Base-by-base conservation (phyloP, 148 eudicot species). In the Polygonum aviculare region DNA sequence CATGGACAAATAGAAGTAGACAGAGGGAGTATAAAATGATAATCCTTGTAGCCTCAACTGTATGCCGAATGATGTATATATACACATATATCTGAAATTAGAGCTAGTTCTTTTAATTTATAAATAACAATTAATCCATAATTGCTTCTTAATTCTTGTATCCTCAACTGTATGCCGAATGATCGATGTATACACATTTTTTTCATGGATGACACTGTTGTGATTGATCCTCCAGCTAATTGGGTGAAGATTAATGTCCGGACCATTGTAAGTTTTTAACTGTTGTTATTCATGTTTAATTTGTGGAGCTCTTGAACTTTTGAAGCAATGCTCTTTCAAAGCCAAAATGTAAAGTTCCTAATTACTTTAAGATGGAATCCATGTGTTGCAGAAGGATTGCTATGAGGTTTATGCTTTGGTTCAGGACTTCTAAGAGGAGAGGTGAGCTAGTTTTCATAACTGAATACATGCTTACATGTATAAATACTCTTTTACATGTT, bases 161-260 rank as follows among this genome's bases (percentile, higher is more conserved):
- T n/a, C n/a, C n/a, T n/a, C n/a, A n/a, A n/a, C n/a, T n/a, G n/a
- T n/a, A n/a, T n/a, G n/a, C n/a, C n/a, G n/a, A n/a, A n/a, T n/a
- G n/a, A n/a, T n/a, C n/a, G n/a, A n/a, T n/a, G n/a, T n/a, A n/a
- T n/a, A n/a, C n/a, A n/a, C n/a, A n/a, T n/a, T n/a, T 67, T 77
- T 81, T 72, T 76, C 81, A 94, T 97, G 79, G 55, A 82, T 79
- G 86, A 80, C 67, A 81, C 91, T 76, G 85, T 90, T 52, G 88
- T 94, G 79, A 84, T 88, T 80, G 98, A 94, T 82, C 88, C 97
- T 39, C 95, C 98, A 44, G 94, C 98, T 75, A 93, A 91, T 55
- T 94, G 98, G 98, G 98, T 94, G 85, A 91, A 94, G 89, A 88
- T 94, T 49, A 94, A 88, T 75, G 93, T 94, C 72, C 89, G 86